Base-by-base conservation (phyloP, 1,139 yeast genomes). In the Blastobotrys arbuscula region DNA sequence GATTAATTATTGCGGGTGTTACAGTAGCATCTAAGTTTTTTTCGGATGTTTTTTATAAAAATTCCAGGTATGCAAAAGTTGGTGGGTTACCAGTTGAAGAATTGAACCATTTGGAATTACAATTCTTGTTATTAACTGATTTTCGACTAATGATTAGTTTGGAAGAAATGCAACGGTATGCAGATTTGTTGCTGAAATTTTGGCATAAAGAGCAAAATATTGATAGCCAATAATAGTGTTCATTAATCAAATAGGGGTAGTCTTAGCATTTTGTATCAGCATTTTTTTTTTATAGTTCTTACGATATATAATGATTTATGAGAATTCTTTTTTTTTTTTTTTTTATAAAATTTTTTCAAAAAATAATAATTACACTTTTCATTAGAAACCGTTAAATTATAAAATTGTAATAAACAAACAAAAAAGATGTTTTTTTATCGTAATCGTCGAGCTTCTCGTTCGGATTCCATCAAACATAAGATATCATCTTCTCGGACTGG, bases 401-500 rank as follows among this genome's bases (percentile, higher is more conserved):
- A 38, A 38, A 38, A 34, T 15, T 6, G 10, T 15, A 16, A 16
- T 15, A 28, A 28, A 3, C 10, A 28, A 28, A 23, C 16, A 20
- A 10, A 19, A 10, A 28, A 52, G n/a, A n/a, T n/a, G n/a, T n/a
- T n/a, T n/a, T n/a, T 54, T 65, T 71, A 71, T 61, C 75, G 69
- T 66, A 71, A 64, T 60, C 75, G 67, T 78, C 94, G 84, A 70
- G 97, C 98, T 82, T 92, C 97, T 84, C 97, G 92, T 82, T 92
- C 97, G 67, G 97, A 92, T 81, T 92, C 97, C 96, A 92, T 92
- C 75, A 92, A 83, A 76, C 96, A 92, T 75, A 92, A 85, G 77
- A 92, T 88, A 76, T 92, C 98, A 78, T 90, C 88, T 79, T 90
- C 97, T 80, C 97, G 88, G 74, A 90, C 97, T 76, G 98, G 97